These are phyloP conservation scores for Forsythia suspensa DNA, from an alignment of 257 asterid species.

Conservation along the genomic window DNA sequence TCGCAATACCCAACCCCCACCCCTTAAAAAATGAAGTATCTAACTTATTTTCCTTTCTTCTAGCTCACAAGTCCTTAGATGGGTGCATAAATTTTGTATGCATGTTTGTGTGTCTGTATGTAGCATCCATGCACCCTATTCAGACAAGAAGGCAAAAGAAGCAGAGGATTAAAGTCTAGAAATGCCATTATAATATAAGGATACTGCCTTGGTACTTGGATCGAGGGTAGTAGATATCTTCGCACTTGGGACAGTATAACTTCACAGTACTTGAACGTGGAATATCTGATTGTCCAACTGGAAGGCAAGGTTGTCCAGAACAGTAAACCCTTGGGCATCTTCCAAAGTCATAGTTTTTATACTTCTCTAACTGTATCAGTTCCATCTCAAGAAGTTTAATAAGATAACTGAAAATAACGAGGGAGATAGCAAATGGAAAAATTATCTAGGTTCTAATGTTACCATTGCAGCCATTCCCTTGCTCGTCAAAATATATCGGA, in stretches of 20 bases:
- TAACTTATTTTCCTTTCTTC: neutral
- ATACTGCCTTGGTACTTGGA: slow-evolving; percentile 98
- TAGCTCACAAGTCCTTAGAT: neutral
- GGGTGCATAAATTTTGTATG: neutral
- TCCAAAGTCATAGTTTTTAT: slow-evolving; percentile 82
- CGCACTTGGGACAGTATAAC: slow-evolving; percentile 85
- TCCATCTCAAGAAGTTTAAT: slow-evolving; percentile 17
- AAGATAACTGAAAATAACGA: neutral
- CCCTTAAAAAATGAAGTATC: neutral
- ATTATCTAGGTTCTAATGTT: slow-evolving; percentile 18
- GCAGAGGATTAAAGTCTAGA: slow-evolving; percentile 3
- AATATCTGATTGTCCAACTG: slow-evolving; percentile 88
- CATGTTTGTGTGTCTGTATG: neutral
- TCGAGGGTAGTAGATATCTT: slow-evolving; percentile 84
- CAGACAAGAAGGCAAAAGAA: neutral
- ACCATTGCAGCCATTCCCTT: slow-evolving; percentile 98
- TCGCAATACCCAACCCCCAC: neutral
- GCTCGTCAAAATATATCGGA: slow-evolving; percentile 82
- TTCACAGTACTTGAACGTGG: slow-evolving; percentile 89
- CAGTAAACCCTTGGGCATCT: slow-evolving; percentile 89
- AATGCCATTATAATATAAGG: slow-evolving; percentile 38
- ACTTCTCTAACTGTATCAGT: slow-evolving; percentile 74
- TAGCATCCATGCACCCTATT: slow-evolving; percentile 2
- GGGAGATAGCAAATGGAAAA: neutral
- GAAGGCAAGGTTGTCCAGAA: slow-evolving; percentile 89